These are phyloP conservation scores for Zancudomyces culisetae DNA, from an alignment of 371 early-diverging fungal species.

Conservation along the genomic window DNA sequence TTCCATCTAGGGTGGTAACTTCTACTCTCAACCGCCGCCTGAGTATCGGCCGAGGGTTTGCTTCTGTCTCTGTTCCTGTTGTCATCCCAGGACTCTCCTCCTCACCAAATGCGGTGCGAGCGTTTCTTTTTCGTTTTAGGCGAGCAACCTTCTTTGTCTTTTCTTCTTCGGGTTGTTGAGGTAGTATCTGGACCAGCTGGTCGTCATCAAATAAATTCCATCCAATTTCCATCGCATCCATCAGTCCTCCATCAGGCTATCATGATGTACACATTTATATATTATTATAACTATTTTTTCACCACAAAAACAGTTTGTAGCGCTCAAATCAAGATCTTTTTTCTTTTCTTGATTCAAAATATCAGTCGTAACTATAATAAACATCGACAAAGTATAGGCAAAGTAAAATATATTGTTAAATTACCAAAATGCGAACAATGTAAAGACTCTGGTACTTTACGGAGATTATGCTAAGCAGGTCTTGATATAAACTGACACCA, in stretches of 20 bases:
- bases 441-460: constrained; percentile 22
- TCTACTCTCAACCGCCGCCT: neutral
- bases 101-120: no score
- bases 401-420: no score
- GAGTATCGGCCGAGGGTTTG: no score
- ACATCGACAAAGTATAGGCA: no score
- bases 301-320: neutral
- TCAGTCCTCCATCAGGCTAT: constrained; percentile 10
- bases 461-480: constrained; percentile 19
- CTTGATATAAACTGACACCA: constrained; percentile 16
- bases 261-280: neutral
- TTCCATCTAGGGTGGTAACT: neutral
- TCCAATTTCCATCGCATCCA: constrained; percentile 15
- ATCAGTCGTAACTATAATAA: no score
- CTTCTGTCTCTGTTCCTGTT: no score
- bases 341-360: constrained; percentile 6
- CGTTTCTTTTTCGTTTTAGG: no score
- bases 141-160: no score
- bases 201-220: constrained; percentile 22
- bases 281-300: neutral
- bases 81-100: no score
- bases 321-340: neutral
- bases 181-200: constrained; percentile 1
- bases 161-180: no score
- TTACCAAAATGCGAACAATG: no score